Conservation (phyloP, 495 filamentous ascomycete genomes). For the Tetracladium setigerum region DNA sequence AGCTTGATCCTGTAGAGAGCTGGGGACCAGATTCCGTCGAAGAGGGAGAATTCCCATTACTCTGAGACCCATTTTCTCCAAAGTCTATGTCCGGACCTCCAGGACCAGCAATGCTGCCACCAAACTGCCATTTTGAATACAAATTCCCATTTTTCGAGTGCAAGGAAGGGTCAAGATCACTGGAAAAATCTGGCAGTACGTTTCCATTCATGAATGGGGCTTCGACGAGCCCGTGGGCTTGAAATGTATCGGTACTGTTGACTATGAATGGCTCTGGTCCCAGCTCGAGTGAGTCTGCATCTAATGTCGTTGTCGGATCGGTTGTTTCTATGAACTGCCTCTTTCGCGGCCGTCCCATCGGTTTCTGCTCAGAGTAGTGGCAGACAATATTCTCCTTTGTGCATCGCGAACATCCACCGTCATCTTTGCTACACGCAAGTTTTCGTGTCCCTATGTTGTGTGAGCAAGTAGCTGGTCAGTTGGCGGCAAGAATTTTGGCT, state of each 20-base stretch:
- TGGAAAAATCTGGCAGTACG: neutral
- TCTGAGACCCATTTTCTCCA: constrained; percentile 18
- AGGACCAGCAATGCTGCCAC: constrained; percentile 11
- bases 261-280: constrained; percentile 3
- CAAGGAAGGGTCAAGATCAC: neutral
- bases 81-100: constrained; percentile 12
- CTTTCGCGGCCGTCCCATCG: constrained; percentile 55
- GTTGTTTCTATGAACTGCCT: constrained; percentile 33
- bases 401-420: constrained; percentile 48
- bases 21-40: constrained; percentile 15
- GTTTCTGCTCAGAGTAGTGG: constrained; percentile 52
- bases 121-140: constrained; percentile 17
- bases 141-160: constrained; percentile 12
- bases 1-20: constrained; percentile 20
- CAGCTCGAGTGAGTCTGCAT: neutral
- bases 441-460: constrained; percentile 44
- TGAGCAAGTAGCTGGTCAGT: constrained; percentile 12
- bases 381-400: constrained; percentile 44
- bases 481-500: constrained; percentile 20
- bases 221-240: constrained; percentile 2
- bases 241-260: constrained; percentile 6
- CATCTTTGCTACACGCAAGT: constrained; percentile 53
- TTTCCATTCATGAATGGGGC: neutral
- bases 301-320: constrained; percentile 1
- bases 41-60: constrained; percentile 3